These are phyloP conservation scores for Pascua sp. DNA, from an alignment of 1,284 basidiomycete species.

Conservation along the genomic window DNA sequence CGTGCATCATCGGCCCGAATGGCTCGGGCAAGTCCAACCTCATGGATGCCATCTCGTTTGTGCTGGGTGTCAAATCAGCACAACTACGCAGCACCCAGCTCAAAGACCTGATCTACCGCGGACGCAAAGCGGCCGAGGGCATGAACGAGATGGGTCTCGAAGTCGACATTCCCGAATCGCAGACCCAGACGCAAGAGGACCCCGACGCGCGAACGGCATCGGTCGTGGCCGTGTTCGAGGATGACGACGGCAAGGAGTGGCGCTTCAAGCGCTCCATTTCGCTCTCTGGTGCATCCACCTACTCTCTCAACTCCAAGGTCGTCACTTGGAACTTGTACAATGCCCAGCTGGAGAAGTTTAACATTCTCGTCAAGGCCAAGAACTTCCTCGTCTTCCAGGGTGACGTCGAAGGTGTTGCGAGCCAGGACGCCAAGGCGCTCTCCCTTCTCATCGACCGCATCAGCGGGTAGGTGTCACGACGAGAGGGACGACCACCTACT, in stretches of 20 bases:
- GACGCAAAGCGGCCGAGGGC: conserved; percentile 59
- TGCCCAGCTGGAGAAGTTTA: conserved; percentile 75
- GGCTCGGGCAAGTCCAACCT: conserved; percentile 98
- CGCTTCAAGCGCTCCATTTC: conserved; percentile 74
- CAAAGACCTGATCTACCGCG: conserved; percentile 92
- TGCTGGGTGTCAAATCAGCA: conserved; percentile 90
- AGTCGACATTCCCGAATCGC: conserved; percentile 34
- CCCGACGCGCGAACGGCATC: conserved; percentile 84
- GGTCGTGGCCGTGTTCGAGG: conserved; percentile 88
- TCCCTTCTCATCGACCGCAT: conserved; percentile 92
- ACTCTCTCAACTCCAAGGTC: conserved; percentile 72
- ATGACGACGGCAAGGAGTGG: conserved; percentile 75
- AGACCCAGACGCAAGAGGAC: conserved; percentile 30
- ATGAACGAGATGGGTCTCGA: conserved; percentile 53
- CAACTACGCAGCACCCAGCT: conserved; percentile 90
- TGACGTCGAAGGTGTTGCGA: conserved; percentile 96
- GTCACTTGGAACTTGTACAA: conserved; percentile 85
- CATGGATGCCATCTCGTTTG: conserved; percentile 99
- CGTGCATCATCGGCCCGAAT: conserved; percentile 96
- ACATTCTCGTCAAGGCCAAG: conserved; percentile 97
- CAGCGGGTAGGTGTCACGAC: conserved; percentile 60
- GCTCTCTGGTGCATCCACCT: conserved; percentile 77
- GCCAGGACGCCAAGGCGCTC: conserved; percentile 87
- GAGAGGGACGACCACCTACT: not conserved
- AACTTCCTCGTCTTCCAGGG: conserved; percentile 99